Conservation (phyloP, 1,139 yeast genomes). For the Hyphopichia khmerensis region DNA sequence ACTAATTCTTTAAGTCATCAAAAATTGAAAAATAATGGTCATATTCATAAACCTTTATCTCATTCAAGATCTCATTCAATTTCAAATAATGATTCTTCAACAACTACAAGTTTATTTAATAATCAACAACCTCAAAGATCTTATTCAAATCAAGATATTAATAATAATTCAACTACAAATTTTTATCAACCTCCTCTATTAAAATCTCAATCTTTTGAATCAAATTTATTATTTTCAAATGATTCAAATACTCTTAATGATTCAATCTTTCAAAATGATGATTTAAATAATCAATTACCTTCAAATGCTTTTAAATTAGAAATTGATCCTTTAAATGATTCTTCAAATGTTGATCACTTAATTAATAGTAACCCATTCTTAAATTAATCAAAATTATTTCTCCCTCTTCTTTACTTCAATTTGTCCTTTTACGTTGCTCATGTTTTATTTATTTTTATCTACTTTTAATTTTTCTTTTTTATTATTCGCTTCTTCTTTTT, state of each 20-base stretch:
- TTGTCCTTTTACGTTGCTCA: too few relatives aligned
- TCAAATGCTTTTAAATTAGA: slow-evolving; percentile 11
- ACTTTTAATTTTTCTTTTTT: too few relatives aligned
- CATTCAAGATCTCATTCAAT: background rate
- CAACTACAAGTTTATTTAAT: background rate
- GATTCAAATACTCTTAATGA: background rate
- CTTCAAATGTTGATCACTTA: slow-evolving; percentile 11
- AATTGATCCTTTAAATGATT: slow-evolving; percentile 9
- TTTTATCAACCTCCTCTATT: background rate
- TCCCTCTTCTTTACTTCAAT: background rate
- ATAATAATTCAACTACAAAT: background rate
- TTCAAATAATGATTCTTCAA: background rate
- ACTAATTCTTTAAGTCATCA: slow-evolving; percentile 17
- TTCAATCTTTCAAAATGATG: slow-evolving; percentile 2
- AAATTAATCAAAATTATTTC: background rate
- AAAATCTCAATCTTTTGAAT: background rate
- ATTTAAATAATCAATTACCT: slow-evolving; percentile 11
- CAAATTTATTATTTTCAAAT: background rate
- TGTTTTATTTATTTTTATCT: too few relatives aligned
- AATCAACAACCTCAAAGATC: background rate
- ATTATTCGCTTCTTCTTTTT: too few relatives aligned
- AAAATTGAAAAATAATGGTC: slow-evolving; percentile 27
- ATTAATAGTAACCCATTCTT: slow-evolving; percentile 12
- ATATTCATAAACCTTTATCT: slow-evolving; percentile 28
- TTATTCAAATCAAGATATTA: background rate